Conservation (phyloP, 208 protist genomes). For the Crithidia brevicula region DNA sequence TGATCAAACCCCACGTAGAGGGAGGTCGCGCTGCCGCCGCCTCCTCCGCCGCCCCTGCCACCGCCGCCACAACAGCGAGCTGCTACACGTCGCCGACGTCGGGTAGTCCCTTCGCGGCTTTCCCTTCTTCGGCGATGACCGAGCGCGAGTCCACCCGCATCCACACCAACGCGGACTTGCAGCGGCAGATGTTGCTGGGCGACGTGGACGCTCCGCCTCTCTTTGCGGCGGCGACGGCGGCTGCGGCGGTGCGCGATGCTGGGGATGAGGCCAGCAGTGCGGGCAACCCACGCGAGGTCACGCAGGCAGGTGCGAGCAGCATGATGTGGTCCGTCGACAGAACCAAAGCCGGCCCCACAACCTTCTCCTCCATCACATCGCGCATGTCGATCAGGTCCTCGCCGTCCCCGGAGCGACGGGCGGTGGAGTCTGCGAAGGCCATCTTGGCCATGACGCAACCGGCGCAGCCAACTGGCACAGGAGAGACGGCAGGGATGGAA, state of each 20-base stretch:
- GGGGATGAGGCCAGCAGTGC: background rate
- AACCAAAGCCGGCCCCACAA: background rate
- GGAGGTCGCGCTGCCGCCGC: background rate
- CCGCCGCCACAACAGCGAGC: background rate
- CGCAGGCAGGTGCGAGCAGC: background rate
- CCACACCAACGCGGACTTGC: constrained; percentile 12
- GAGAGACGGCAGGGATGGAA: background rate
- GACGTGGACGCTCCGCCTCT: constrained; percentile 21
- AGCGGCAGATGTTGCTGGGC: constrained; percentile 26
- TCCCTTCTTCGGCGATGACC: background rate
- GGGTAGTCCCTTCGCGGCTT: background rate
- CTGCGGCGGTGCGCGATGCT: background rate
- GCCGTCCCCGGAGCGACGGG: background rate
- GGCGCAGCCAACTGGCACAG: too few relatives aligned
- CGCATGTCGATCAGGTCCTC: background rate
- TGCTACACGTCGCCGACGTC: background rate
- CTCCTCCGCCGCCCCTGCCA: background rate
- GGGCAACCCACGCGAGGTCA: background rate
- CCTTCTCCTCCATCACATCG: background rate
- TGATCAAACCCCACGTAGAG: too few relatives aligned
- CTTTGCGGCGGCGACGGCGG: background rate
- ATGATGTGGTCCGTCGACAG: background rate
- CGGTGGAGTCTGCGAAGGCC: background rate
- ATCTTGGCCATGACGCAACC: too few relatives aligned
- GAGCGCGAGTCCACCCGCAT: constrained; percentile 8